Conservation (phyloP, 2,329 filamentous ascomycete genomes). For the Cryphonectria radicalis region DNA sequence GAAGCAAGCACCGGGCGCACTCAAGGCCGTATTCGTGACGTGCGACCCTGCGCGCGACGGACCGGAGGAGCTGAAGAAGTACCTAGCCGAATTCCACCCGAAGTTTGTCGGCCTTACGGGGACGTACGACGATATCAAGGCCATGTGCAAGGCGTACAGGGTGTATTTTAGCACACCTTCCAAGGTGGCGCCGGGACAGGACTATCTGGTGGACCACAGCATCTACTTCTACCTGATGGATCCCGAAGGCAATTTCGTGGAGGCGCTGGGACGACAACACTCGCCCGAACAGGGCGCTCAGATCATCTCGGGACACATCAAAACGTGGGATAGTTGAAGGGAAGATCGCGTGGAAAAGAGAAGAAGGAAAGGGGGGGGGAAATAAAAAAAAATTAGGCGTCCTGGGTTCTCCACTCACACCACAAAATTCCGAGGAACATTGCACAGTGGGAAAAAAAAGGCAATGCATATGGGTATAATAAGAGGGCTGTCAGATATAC, state of each 20-base stretch:
- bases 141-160: slow-evolving; percentile 91
- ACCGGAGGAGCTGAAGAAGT: slow-evolving; percentile 80
- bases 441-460: not conserved
- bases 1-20: slow-evolving; percentile 51
- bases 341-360: not conserved
- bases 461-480: not conserved
- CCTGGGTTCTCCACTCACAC: slow-evolving; percentile 23
- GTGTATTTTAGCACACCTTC: slow-evolving; percentile 96
- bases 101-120: slow-evolving; percentile 88
- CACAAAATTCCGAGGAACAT: not conserved
- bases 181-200: slow-evolving; percentile 87
- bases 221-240: slow-evolving; percentile 99
- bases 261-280: slow-evolving; percentile 93
- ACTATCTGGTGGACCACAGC: slow-evolving; percentile 97
- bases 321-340: slow-evolving; percentile 51
- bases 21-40: slow-evolving; percentile 88
- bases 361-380: too few relatives aligned
- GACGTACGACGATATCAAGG: slow-evolving; percentile 90
- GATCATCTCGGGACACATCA: slow-evolving; percentile 85
- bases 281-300: slow-evolving; percentile 83
- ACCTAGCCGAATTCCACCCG: slow-evolving; percentile 89
- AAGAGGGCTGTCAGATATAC: not conserved
- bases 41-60: slow-evolving; percentile 94
- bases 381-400: too few relatives aligned
- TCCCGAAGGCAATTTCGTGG: slow-evolving; percentile 96